Base-by-base conservation (phyloP, 2,329 filamentous ascomycete species). In the Aspergillus ochraceoroseus region DNA sequence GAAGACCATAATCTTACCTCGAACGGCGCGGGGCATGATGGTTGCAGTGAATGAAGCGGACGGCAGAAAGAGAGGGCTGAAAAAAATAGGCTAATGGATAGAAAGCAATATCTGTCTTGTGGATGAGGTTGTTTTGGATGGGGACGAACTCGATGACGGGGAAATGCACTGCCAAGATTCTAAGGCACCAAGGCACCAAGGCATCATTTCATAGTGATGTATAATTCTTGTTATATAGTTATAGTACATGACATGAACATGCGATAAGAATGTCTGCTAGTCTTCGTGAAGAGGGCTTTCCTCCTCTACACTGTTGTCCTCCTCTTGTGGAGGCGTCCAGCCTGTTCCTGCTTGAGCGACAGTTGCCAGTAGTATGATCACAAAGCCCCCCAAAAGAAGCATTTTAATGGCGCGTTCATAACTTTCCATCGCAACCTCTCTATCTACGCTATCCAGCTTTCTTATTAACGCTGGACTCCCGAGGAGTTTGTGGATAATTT, bases 401-500 rank as follows among this genome's bases (percentile, higher is more conserved):
- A 65, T 65, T 35, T 65, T 71, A 13, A 81, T 51, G 0, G 72
- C 76, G n/a, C 67, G 63, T 38, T 74, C 67, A 53, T 82, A 83
- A 1, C 71, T 71, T 8, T 60, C 43, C 1, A 79, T 56, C 0
- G 79, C 79, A 17, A 80, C 62, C 6, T 64, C 58, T 27, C 61
- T 69, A 45, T 79, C 75, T 5, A 61, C 52, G 0, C 76, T 77
- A 0, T 63, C 48, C 29, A 82, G 50, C 7, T 54, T 56, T 19
- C 63, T 59, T 0, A 80, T 77, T 9, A 78, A 56, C 1, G 72
- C 76, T 2, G 79, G 79, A 49, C 75, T 79, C 0, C 79, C 79
- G 7, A 81, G 53, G 8, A 82, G 59, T 35, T 67, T 67, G n/a
- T 74, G 64, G 1, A 80, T 67, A 12, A 83, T 58, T 1, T 71